Evolutionary conservation across 1,139 yeast species (phyloP).

Genomic region (Suhomyces ambrosiae): DNA sequence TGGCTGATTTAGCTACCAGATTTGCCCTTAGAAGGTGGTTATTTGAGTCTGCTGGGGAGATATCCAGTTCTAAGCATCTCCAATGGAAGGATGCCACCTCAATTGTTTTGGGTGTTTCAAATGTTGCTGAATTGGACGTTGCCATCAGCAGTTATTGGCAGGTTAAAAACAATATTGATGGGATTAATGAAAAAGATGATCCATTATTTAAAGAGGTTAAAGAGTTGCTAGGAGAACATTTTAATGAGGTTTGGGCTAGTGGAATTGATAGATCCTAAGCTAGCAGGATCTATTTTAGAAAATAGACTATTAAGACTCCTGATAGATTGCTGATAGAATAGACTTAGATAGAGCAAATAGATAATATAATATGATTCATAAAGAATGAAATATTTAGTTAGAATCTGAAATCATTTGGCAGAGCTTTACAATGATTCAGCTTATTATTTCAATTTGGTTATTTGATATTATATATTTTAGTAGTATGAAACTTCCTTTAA

Average conservation of each 20-base stretch:
- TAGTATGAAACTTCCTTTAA: no score
- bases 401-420: no score
- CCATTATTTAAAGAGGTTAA: slow-evolving; percentile 47
- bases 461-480: no score
- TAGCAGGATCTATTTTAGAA: no score
- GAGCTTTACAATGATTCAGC: no score
- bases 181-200: slow-evolving; percentile 42
- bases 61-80: slow-evolving; percentile 14
- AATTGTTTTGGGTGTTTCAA: slow-evolving; percentile 76
- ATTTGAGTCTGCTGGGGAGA: slow-evolving; percentile 23
- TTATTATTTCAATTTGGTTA: no score
- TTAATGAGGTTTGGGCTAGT: slow-evolving; percentile 72
- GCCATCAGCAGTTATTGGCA: slow-evolving; percentile 63
- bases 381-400: no score
- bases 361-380: no score
- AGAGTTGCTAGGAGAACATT: slow-evolving; percentile 48
- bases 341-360: no score
- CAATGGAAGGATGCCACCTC: slow-evolving; percentile 46
- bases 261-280: slow-evolving; percentile 44
- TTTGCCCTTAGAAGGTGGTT: slow-evolving; percentile 70
- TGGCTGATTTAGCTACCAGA: slow-evolving; percentile 81
- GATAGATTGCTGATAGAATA: no score
- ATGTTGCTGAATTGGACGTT: slow-evolving; percentile 56
- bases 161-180: slow-evolving; percentile 39
- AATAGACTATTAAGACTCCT: no score